Evolutionary conservation across 495 filamentous ascomycete species (phyloP).

Genomic region (Trypethelium eluteriae): DNA sequence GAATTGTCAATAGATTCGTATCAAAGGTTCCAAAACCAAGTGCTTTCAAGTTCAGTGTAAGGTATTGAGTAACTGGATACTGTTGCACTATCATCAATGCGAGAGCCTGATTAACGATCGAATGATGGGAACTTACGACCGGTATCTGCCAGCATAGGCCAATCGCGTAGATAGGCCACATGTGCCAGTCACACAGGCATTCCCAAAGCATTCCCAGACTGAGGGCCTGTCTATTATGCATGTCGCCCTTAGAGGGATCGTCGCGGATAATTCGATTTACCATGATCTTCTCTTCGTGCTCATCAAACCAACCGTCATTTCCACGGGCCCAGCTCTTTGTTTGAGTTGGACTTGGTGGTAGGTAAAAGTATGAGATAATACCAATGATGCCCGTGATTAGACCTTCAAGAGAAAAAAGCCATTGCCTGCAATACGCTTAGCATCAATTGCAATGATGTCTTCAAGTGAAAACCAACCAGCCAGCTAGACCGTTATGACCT

Average conservation of each 20-base stretch:
- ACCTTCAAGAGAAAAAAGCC: slow-evolving; percentile 49
- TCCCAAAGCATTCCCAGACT: slow-evolving; percentile 41
- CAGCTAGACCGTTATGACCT: slow-evolving; percentile 40
- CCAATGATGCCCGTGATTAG: slow-evolving; percentile 47
- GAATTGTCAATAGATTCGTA: slow-evolving; percentile 25
- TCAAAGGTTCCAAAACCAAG: slow-evolving; percentile 35
- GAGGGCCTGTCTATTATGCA: slow-evolving; percentile 53
- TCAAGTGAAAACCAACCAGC: slow-evolving; percentile 32
- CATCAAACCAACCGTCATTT: slow-evolving; percentile 55
- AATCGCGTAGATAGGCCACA: slow-evolving; percentile 31
- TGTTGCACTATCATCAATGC: slow-evolving; percentile 52
- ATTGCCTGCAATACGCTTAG: slow-evolving; percentile 8
- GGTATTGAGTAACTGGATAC: slow-evolving; percentile 39
- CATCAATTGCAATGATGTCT: neutral
- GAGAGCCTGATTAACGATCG: slow-evolving; percentile 38
- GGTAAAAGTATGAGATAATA: slow-evolving; percentile 43
- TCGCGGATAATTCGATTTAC: slow-evolving; percentile 56
- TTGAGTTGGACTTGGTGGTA: slow-evolving; percentile 45
- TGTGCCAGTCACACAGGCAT: slow-evolving; percentile 43
- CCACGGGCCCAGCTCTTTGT: slow-evolving; percentile 47
- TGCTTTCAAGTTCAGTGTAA: slow-evolving; percentile 37
- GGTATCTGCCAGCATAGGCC: slow-evolving; percentile 35
- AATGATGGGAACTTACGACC: neutral
- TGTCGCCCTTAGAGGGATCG: slow-evolving; percentile 53
- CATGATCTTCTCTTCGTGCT: slow-evolving; percentile 51